Conservation (phyloP, 768 basidiomycete species). For the Rhodotorula diobovata region DNA sequence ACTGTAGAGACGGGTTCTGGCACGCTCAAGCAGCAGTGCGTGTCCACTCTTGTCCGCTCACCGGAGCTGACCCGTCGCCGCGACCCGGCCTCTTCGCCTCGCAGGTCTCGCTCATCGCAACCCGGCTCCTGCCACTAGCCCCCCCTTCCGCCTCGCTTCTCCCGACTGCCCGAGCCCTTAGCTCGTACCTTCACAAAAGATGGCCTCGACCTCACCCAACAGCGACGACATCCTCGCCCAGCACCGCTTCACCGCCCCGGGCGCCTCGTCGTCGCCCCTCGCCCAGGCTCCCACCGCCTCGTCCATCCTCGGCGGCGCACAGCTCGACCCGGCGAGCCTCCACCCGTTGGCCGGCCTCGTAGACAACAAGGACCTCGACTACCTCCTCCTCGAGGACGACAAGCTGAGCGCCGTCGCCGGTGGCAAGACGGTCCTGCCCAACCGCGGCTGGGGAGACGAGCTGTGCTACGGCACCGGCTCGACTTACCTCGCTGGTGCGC, state of each 20-base stretch:
- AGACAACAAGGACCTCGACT: slow-evolving; percentile 75
- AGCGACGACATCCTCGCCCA: slow-evolving; percentile 38
- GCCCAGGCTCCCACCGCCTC: slow-evolving; percentile 63
- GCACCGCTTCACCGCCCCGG: slow-evolving; percentile 37
- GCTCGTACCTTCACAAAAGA: neutral
- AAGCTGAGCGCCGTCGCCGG: slow-evolving; percentile 88
- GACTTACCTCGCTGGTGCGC: slow-evolving; percentile 88
- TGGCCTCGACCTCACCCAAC: slow-evolving; percentile 10
- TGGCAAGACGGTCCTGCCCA: slow-evolving; percentile 81
- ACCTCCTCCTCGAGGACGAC: slow-evolving; percentile 91
- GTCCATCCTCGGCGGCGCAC: slow-evolving; percentile 71
- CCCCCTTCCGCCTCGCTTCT: neutral
- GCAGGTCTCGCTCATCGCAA: neutral
- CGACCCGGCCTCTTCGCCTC: no score
- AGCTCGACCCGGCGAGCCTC: slow-evolving; percentile 84
- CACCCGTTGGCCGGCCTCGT: slow-evolving; percentile 90
- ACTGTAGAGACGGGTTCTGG: no score
- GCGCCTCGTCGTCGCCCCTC: slow-evolving; percentile 4
- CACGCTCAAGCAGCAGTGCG: no score
- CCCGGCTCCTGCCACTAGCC: no score
- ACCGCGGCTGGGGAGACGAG: slow-evolving; percentile 98
- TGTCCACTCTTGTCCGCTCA: no score
- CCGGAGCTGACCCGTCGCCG: no score
- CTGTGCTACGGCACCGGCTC: slow-evolving; percentile 98
- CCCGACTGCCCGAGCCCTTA: neutral